Base-by-base conservation (phyloP, 2,329 filamentous ascomycete genomes). In the Aureobasidium namibiae region DNA sequence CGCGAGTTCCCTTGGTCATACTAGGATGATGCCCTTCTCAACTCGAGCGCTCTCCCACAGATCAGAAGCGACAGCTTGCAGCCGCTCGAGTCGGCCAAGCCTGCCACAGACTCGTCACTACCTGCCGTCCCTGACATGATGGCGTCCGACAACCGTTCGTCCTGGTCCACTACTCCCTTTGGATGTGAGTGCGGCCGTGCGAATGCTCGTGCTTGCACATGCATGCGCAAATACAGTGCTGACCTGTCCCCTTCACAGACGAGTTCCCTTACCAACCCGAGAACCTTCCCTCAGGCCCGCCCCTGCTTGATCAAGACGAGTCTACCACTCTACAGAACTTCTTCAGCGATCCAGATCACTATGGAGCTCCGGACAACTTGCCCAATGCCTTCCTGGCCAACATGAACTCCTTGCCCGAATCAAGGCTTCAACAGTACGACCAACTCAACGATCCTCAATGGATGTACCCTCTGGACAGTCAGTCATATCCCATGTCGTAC, bases 311-410 rank as follows among this genome's bases (percentile, higher is more conserved):
- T 16, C 38, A 50, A 38, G 41, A 56, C 33, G 60, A 61, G 39
- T 54, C 48, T n/a, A 38, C 13, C 29, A 31, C 36, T 13, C 61
- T 62, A 13, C 44, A 62, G 14, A 50, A 53, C 54, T 62, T 62
- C 61, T 62, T 60, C 52, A 48, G 48, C 24, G 46, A 60, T 26
- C 61, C 61, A 7, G 61, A 62, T 38, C 34, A 60, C 33, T 58
- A 41, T 45, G 38, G 52, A 31, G 41, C 29, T 9, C 33, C 44
- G 13, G 59, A 41, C 42, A 50, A n/a, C 11, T 23, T 59, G 5
- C 29, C 56, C 36, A 21, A 50, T 2, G 23, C 42, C 24, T 18
- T 46, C 42, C 18, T 48, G 31, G 38, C 36, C 39, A 45, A 56
- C 39, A 42, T 56, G 34, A 48, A 57, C 54, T 7, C 56, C 11